These are phyloP conservation scores for Micractinium sp. DNA, from an alignment of 139 green algal species.

Conservation along the genomic window DNA sequence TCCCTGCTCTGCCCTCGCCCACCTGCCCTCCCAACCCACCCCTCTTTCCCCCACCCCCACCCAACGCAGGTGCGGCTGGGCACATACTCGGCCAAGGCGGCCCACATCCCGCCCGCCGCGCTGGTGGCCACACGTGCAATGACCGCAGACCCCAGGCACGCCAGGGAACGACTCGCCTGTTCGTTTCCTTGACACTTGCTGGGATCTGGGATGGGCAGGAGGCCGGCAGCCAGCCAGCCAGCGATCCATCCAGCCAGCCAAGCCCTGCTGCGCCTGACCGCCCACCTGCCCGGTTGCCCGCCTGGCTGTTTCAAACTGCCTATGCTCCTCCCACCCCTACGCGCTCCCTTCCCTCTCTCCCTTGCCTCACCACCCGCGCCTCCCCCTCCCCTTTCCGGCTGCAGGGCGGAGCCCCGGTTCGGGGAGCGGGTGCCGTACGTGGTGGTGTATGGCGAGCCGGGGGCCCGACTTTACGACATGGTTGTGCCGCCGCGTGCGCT, in stretches of 20 bases:
- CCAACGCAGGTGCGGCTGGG: slow-evolving; percentile 64
- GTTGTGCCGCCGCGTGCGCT: slow-evolving; percentile 79
- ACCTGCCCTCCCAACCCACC: too few species aligned
- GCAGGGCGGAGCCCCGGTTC: slow-evolving; percentile 83
- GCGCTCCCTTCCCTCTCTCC: neutral
- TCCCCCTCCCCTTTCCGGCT: neutral
- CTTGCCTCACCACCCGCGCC: neutral
- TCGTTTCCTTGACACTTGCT: too few species aligned
- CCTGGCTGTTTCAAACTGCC: too few species aligned
- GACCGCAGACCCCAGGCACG: slow-evolving; percentile 67
- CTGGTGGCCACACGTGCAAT: slow-evolving; percentile 90
- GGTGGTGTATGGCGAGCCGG: slow-evolving; percentile 83
- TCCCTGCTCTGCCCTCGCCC: too few species aligned
- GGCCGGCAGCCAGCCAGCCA: too few species aligned
- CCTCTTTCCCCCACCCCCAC: neutral
- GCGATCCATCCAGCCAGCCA: too few species aligned
- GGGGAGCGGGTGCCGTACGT: slow-evolving; percentile 94
- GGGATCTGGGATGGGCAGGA: too few species aligned
- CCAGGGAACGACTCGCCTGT: neutral
- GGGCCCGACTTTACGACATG: slow-evolving; percentile 80
- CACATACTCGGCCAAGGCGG: slow-evolving; percentile 73
- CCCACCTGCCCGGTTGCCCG: too few species aligned
- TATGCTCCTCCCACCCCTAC: neutral
- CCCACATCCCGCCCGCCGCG: slow-evolving; percentile 83
- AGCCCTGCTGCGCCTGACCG: too few species aligned